Base-by-base conservation (phyloP, 2,329 filamentous ascomycete genomes). In the Verticillium tricorpus region DNA sequence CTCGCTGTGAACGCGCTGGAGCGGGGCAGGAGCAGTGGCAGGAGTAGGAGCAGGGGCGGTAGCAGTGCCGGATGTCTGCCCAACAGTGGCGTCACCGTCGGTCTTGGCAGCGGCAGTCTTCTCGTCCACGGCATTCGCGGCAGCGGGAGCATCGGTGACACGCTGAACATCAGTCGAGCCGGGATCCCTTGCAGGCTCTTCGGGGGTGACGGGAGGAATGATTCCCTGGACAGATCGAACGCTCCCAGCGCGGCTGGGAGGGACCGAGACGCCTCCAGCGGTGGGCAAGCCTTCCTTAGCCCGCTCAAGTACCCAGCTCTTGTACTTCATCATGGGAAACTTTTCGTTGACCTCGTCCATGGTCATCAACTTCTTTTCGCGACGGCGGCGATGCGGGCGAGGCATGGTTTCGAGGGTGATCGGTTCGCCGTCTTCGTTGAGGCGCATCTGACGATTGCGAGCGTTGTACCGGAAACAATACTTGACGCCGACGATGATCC, bases 381-480 rank as follows among this genome's bases (percentile, higher is more conserved):
- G 87, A 67, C 94, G 86, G 70, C 94, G 86, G 62, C 95, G 87
- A 74, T 95, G 93, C 58, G 92, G 89, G 63, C 92, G 77, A 62
- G 92, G 91, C 85, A 98, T 93, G 62, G 89, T 85, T 62, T 93
- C 86, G 66, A 99, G 81, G 65, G 93, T 93, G 71, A 99, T 96
- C 17, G 90, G 91, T 65, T 97, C 93, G 73, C 91, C 90, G 67
- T 93, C 91, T 69, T 93, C 91, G 67, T 81, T 91, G 80, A 77
- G 85, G 79, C 92, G 88, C 70, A 92, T 79, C 64, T 89, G 88
- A 59, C 95, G 89, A 72, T 96, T 96, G 63, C 95, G 89, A 68
- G 95, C 93, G 76, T 98, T 98, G 76, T 99, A 98, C 69, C 95
- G 86, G 78, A 99, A 99, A 79, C 95, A 99, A 77, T 99, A 99